Conservation (phyloP, 352 stramenopile species). For the Phytophthora pini region DNA sequence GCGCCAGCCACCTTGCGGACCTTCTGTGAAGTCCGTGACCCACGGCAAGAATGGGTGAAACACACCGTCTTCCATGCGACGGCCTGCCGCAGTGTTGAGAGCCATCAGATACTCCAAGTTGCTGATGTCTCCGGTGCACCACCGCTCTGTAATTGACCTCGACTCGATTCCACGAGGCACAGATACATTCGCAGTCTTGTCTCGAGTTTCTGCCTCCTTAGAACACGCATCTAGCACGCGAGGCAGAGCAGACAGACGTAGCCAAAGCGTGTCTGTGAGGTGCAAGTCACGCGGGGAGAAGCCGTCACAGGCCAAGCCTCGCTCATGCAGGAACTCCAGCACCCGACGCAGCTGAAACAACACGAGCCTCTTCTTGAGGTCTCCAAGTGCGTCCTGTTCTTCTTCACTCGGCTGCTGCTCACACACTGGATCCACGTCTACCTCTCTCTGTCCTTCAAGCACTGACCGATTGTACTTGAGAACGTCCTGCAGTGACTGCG, state of each 20-base stretch:
- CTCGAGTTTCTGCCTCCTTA: background rate
- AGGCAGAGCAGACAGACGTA: slow-evolving; percentile 54
- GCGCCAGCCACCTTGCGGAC: slow-evolving; percentile 68
- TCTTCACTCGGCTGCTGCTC: slow-evolving; percentile 25
- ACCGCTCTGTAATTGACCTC: slow-evolving; percentile 82
- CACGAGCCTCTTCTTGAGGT: slow-evolving; percentile 73
- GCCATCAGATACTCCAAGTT: slow-evolving; percentile 96
- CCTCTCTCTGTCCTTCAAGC: slow-evolving; percentile 43
- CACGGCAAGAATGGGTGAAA: slow-evolving; percentile 96
- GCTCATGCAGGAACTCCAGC: slow-evolving; percentile 55
- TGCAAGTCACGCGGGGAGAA: slow-evolving; percentile 54
- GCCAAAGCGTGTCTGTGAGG: slow-evolving; percentile 58
- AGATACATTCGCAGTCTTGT: background rate
- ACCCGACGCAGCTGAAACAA: slow-evolving; percentile 66
- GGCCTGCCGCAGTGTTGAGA: slow-evolving; percentile 91
- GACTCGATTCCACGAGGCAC: slow-evolving; percentile 29
- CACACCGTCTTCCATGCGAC: slow-evolving; percentile 72
- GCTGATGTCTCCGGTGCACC: slow-evolving; percentile 87
- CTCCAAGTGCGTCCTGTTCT: slow-evolving; percentile 39
- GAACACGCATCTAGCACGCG: slow-evolving; percentile 16
- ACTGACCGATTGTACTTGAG: slow-evolving; percentile 75
- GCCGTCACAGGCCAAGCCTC: slow-evolving; percentile 44
- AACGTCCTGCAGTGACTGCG: slow-evolving; percentile 70
- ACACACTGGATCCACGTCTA: slow-evolving; percentile 15
- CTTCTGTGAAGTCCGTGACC: slow-evolving; percentile 92